These are phyloP conservation scores for Phialophora verrucosa DNA, from an alignment of 2,329 filamentous ascomycete species.

Conservation along the genomic window DNA sequence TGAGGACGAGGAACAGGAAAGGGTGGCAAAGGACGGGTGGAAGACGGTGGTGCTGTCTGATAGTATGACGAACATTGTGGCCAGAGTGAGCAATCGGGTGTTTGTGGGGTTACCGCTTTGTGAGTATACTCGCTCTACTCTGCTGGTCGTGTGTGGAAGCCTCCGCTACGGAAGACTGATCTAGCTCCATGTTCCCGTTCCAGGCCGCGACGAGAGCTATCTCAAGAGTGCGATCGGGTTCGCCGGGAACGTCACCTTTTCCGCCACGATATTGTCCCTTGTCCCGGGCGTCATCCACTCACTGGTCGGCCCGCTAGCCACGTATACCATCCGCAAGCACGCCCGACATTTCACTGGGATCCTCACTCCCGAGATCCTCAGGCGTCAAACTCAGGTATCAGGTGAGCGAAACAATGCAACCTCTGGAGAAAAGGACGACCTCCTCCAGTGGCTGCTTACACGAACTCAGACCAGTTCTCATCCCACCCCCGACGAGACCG, in stretches of 20 bases:
- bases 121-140: slow-evolving; percentile 20
- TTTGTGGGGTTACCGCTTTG: slow-evolving; percentile 53
- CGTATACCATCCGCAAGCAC: slow-evolving; percentile 54
- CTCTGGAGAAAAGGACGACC: slow-evolving; percentile 56
- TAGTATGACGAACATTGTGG: slow-evolving; percentile 48
- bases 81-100: slow-evolving; percentile 51
- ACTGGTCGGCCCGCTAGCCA: slow-evolving; percentile 56
- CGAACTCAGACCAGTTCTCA: slow-evolving; percentile 17
- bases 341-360: slow-evolving; percentile 53
- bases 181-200: neutral
- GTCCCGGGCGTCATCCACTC: slow-evolving; percentile 57
- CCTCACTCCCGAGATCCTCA: slow-evolving; percentile 56
- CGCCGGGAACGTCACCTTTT: slow-evolving; percentile 57
- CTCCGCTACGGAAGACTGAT: neutral
- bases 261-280: slow-evolving; percentile 54
- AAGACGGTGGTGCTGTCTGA: slow-evolving; percentile 46
- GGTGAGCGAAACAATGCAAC: slow-evolving; percentile 45
- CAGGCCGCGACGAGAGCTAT: slow-evolving; percentile 44
- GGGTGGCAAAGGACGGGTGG: slow-evolving; percentile 45
- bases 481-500: slow-evolving; percentile 48
- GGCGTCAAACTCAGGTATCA: slow-evolving; percentile 55
- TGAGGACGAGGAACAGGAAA: neutral
- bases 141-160: neutral
- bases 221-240: slow-evolving; percentile 57
- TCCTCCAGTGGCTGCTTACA: slow-evolving; percentile 58